A percentile compares a stretch with the other conserved stretches of the same genome.
Conservation (phyloP, 345 rosid genomes). For the Anacardium occidentale region DNA sequence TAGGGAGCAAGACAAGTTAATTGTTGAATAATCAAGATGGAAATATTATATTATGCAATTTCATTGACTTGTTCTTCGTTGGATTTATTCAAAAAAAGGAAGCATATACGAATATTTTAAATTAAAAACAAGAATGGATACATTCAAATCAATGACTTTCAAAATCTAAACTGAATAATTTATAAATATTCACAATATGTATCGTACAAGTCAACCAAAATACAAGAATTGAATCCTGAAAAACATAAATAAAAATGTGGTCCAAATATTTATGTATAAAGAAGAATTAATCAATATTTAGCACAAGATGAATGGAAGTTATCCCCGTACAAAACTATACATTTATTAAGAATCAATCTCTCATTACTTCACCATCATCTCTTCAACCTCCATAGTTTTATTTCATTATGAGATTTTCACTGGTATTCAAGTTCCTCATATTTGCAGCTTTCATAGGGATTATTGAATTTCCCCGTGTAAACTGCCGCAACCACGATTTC, state of each 20-base stretch:
- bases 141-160: constrained; percentile 2
- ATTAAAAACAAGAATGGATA: neutral
- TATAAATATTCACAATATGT: too few species aligned
- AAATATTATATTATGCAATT: too few species aligned
- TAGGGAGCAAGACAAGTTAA: neutral
- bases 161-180: neutral
- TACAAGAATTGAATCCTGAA: neutral
- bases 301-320: neutral
- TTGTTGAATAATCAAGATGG: neutral
- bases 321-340: neutral
- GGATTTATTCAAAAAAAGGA: neutral
- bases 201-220: neutral
- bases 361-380: neutral
- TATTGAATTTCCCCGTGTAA: constrained; percentile 19
- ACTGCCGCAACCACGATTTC: constrained; percentile 29
- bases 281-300: neutral
- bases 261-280: too few species aligned
- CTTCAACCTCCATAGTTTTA: neutral
- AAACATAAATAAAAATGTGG: neutral
- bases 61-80: neutral
- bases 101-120: neutral
- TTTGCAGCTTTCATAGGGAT: constrained; percentile 7
- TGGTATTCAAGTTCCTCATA: neutral
- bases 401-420: constrained; percentile 1
- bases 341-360: neutral